phyloP scores from a whole-genome alignment of 2,329 filamentous ascomycete species.

The Fusarium keratoplasticum region DNA sequence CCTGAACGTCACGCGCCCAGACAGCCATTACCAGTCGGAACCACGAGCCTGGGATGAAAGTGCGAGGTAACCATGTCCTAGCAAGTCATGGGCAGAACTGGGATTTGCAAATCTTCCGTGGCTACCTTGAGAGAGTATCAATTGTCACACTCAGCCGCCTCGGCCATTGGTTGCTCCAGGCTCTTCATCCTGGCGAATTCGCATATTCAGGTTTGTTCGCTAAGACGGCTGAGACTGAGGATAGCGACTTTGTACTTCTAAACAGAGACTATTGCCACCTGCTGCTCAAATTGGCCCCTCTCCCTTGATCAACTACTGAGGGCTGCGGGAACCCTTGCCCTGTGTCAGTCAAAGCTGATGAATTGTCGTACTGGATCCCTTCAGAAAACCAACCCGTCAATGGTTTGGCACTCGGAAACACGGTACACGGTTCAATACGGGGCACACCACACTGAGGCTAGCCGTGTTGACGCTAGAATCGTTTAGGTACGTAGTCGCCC shows the following conservation, averaged over 20 bases:
- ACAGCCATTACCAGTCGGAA: neutral
- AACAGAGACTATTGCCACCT: neutral
- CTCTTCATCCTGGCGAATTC: neutral
- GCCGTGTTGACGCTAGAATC: neutral
- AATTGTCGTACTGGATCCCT: neutral
- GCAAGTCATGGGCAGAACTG: neutral
- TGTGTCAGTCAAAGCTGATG: neutral
- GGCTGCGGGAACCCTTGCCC: neutral
- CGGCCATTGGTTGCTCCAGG: neutral
- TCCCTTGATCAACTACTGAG: neutral
- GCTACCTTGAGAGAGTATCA: neutral
- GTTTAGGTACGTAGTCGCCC: neutral
- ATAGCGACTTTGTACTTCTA: neutral
- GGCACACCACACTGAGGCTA: neutral
- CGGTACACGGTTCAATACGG: neutral
- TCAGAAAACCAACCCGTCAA: neutral
- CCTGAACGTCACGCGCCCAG: neutral
- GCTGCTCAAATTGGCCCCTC: neutral
- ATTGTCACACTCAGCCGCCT: neutral
- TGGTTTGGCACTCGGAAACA: neutral
- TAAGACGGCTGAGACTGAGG: neutral
- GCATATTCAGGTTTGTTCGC: neutral
- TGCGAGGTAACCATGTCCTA: neutral
- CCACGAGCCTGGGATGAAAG: neutral
- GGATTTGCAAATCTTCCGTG: neutral